Evolutionary conservation across 2,329 filamentous ascomycete genomes (phyloP).

Genomic region (Camillea tinctor): DNA sequence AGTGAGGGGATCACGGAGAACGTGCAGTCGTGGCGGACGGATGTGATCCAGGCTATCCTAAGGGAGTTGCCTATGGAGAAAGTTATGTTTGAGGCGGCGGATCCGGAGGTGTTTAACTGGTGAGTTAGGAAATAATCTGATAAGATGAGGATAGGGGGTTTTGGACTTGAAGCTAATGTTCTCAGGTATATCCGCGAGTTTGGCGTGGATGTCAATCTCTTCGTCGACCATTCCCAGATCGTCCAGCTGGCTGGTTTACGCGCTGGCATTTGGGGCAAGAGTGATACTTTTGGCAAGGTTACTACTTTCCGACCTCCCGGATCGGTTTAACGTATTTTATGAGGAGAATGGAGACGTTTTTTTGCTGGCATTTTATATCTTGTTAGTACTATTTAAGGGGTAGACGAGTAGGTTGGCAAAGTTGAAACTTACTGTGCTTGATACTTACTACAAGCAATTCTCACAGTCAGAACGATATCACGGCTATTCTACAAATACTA

Average conservation of each 20-base stretch:
- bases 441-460: too few species aligned
- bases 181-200: conserved; percentile 46
- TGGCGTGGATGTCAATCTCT: conserved; percentile 55
- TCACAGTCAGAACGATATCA: too few species aligned
- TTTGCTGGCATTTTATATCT: too few species aligned
- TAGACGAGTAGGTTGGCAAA: too few species aligned
- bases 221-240: conserved; percentile 58
- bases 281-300: conserved; percentile 54
- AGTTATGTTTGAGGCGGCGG: conserved; percentile 59
- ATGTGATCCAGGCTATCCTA: conserved; percentile 53
- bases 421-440: too few species aligned
- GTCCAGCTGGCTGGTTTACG: conserved; percentile 52
- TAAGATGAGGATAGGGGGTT: neutral
- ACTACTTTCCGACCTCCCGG: conserved; percentile 32
- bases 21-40: conserved; percentile 51
- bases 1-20: conserved; percentile 61
- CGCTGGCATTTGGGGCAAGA: conserved; percentile 54
- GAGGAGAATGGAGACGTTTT: neutral
- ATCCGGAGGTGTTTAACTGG: conserved; percentile 56
- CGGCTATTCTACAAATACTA: too few species aligned
- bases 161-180: neutral
- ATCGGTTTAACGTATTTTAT: neutral
- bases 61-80: conserved; percentile 49
- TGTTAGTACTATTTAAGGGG: too few species aligned
- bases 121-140: conserved; percentile 20